These are phyloP conservation scores for Cordyceps fumosorosea DNA, from an alignment of 2,329 filamentous ascomycete genomes.

Conservation along the genomic window DNA sequence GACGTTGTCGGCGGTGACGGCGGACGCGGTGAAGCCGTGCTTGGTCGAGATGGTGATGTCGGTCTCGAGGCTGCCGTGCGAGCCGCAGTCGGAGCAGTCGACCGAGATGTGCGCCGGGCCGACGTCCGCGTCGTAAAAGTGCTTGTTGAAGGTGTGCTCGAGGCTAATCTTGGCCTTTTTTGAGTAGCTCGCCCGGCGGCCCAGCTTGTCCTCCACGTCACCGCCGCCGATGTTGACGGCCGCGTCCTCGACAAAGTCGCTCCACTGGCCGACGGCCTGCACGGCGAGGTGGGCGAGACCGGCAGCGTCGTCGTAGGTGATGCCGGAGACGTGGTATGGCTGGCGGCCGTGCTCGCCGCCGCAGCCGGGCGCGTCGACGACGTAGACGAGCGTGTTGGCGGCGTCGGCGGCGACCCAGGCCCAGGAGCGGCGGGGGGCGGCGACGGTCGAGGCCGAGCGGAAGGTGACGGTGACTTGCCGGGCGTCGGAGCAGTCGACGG, in stretches of 20 bases:
- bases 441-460: background rate
- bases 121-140: conserved; percentile 13
- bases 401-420: conserved; percentile 3
- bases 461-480: conserved; percentile 4
- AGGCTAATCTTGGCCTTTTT: conserved; percentile 14
- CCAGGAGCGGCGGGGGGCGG: conserved; percentile 8
- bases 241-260: conserved; percentile 10
- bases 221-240: conserved; percentile 10
- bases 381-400: conserved; percentile 11
- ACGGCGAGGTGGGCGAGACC: conserved; percentile 3
- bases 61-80: conserved; percentile 10
- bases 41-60: conserved; percentile 13
- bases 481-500: conserved; percentile 12
- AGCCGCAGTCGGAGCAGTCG: conserved; percentile 13
- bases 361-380: conserved; percentile 10
- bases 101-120: conserved; percentile 13
- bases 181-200: conserved; percentile 7
- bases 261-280: background rate
- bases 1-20: conserved; percentile 10
- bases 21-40: conserved; percentile 10
- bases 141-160: conserved; percentile 13
- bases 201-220: background rate
- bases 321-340: conserved; percentile 9
- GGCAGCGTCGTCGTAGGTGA: background rate
- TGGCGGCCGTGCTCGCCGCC: conserved; percentile 11